Evolutionary conservation across 495 filamentous ascomycete genomes (phyloP).

Genomic region (Talaromyces borbonicus): DNA sequence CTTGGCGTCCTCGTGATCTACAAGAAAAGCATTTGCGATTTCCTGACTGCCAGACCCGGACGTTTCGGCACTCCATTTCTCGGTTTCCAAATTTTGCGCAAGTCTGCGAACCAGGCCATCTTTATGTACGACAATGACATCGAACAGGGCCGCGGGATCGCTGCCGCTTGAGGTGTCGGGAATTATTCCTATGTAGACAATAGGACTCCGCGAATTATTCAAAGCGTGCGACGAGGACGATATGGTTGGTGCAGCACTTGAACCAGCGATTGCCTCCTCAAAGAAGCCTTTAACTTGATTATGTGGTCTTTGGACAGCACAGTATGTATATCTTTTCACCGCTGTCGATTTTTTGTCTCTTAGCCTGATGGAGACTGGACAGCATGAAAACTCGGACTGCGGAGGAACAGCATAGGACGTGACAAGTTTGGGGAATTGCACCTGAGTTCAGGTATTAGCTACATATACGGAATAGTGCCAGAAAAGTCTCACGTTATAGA

Average conservation of each 20-base stretch:
- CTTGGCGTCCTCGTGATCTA: slow-evolving; percentile 38
- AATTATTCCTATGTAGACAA: slow-evolving; percentile 32
- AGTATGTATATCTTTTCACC: slow-evolving; percentile 65
- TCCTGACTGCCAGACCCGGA: slow-evolving; percentile 28
- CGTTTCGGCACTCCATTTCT: slow-evolving; percentile 34
- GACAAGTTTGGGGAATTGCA: slow-evolving; percentile 68
- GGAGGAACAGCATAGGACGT: slow-evolving; percentile 82
- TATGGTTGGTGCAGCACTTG: slow-evolving; percentile 27
- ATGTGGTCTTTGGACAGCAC: slow-evolving; percentile 30
- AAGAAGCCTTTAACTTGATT: slow-evolving; percentile 44
- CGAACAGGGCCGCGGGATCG: slow-evolving; percentile 21
- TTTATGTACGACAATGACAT: slow-evolving; percentile 39
- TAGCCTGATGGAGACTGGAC: slow-evolving; percentile 63
- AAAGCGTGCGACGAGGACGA: slow-evolving; percentile 31
- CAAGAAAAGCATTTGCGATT: slow-evolving; percentile 30
- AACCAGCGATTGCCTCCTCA: slow-evolving; percentile 33
- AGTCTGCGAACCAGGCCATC: slow-evolving; percentile 34
- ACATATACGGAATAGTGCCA: no score
- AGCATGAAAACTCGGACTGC: slow-evolving; percentile 65
- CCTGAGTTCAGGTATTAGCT: slow-evolving; percentile 38
- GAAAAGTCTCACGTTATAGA: slow-evolving; percentile 87
- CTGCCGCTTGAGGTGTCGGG: slow-evolving; percentile 17
- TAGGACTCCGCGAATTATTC: slow-evolving; percentile 32
- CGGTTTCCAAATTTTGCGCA: slow-evolving; percentile 29
- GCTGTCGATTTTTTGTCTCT: slow-evolving; percentile 39